Base-by-base conservation (phyloP, 1,139 yeast species). In the Kodamaea plutei region DNA sequence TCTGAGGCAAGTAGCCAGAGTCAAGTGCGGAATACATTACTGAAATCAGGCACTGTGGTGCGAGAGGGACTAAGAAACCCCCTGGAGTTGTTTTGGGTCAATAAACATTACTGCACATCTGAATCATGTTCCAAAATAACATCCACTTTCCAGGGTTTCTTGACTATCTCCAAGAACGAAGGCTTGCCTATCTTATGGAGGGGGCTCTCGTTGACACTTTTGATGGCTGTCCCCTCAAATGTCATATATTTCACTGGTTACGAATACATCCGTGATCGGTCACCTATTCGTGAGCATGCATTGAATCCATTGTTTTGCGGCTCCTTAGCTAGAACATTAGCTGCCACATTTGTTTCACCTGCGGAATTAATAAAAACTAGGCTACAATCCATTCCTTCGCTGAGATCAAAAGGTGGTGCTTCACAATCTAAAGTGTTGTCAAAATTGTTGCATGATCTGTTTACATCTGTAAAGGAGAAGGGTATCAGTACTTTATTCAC, bases 201-300 rank as follows among this genome's bases (percentile, higher is more conserved):
- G 30, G 98, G 98, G 0, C 69, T 93, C 20, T 75, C 93, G 0
- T 57, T 91, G 17, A 87, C 95, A 0, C 59, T 91, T 17, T 42
- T 87, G 14, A 93, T 91, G 95, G 87, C 96, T 0, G 65, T 89
- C 0, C 99, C 99, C 1, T 76, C 96, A 1, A 91, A 89, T 48
- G 84, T 91, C 35, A 91, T 91, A 6, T 93, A 91, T 52, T 91
- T 88, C 58, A 84, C 95, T 3, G 96, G 97, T 0, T 91, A 91
- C 52, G 99, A 91, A 47, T 74, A 82, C 39, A 63, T 89, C 28
- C 61, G 95, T 43, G 96, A 87, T 47, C 64, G 66, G 17, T 80
- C 91, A 1, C 89, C 91, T 0, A 48, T 85, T 12, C 50, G 56
- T 11, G 46, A 63, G 10, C 66, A 61, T 19, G 54, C 64, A 20